Base-by-base conservation (phyloP, 345 rosid species). In the Heritiera littoralis region DNA sequence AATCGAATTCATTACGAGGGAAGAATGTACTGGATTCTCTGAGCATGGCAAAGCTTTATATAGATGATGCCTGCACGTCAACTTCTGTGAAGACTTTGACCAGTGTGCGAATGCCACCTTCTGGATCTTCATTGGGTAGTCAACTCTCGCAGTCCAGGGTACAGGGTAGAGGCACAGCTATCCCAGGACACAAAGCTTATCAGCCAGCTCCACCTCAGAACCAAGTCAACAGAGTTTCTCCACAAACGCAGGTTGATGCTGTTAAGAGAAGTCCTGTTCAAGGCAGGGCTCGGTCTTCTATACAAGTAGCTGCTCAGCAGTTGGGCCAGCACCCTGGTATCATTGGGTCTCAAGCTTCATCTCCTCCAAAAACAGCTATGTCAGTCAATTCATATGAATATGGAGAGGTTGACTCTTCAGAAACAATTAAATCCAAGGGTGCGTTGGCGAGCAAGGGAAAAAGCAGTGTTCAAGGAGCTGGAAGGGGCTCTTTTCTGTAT, bases 401-500 rank as follows among this genome's bases (percentile, higher is more conserved):
- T 86, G 86, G 83, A 77, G 97, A 91, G 71, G 82, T 77, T 51
- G 96, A 89, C 60, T 83, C 87, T 45, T 82, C 90, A 30, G 99
- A 93, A 84, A 80, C 85, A 60, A 82, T 84, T 80, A 90, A 90
- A 79, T 83, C 88, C 20, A 85, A 86, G 77, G 87, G 77, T 83
- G 86, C 88, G 35, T 82, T 92, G 86, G 89, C 86, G 75, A 92
- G 87, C 45, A 91, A 89, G 85, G 98, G 90, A 77, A 93, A 90
- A 84, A 88, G 86, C 77, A 75, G 81, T 64, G 80, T 89, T 63
- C 97, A 88, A 84, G 92, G 89, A 79, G 85, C 80, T 78, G 95
- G 94, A 78, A 87, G 88, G 77, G 94, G 93, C 71, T 87, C 96
- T 63, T 91, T 85, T 86, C 58, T 84, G 54, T 91, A 88, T 85